phyloP scores from a whole-genome alignment of 768 basidiomycete genomes.

The Gymnopilus dilepis region DNA sequence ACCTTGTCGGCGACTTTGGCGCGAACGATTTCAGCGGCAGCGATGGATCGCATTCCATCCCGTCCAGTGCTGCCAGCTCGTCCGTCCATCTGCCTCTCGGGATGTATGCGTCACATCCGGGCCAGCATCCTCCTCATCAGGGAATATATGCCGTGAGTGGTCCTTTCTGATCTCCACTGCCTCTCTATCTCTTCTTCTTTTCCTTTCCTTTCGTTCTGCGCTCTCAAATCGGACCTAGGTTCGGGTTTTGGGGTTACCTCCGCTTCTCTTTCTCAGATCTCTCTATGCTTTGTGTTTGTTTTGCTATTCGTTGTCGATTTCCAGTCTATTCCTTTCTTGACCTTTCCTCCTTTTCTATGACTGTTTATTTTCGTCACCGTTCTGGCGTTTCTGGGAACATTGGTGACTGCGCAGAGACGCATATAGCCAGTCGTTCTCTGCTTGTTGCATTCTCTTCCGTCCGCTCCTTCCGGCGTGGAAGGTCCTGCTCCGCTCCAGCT shows the following conservation, averaged over 20 bases:
- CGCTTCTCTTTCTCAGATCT: slow-evolving; percentile 11
- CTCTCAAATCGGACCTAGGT: slow-evolving; percentile 9
- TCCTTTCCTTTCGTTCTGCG: slow-evolving; percentile 5
- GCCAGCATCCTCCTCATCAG: slow-evolving; percentile 2
- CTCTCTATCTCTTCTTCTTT: slow-evolving; percentile 2
- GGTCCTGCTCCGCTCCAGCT: background rate
- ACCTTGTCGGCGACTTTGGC: background rate
- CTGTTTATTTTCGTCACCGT: background rate
- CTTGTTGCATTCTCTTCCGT: background rate
- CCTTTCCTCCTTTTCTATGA: background rate
- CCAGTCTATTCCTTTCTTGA: slow-evolving; percentile 15
- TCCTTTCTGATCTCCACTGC: slow-evolving; percentile 3
- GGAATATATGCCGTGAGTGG: slow-evolving; percentile 20
- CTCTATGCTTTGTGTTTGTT: slow-evolving; percentile 6
- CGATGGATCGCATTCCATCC: slow-evolving; percentile 48
- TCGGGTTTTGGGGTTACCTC: slow-evolving; percentile 8
- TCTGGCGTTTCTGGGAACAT: slow-evolving; percentile 1
- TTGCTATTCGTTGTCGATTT: slow-evolving; percentile 1
- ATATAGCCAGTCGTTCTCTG: background rate
- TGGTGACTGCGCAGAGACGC: slow-evolving; percentile 8
- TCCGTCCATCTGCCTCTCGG: slow-evolving; percentile 17
- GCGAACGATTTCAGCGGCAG: slow-evolving; percentile 38
- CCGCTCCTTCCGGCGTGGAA: background rate
- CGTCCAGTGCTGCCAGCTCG: slow-evolving; percentile 24
- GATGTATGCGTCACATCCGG: slow-evolving; percentile 6